Conservation (phyloP, 140 eudicot species). For the Artemisia princeps region DNA sequence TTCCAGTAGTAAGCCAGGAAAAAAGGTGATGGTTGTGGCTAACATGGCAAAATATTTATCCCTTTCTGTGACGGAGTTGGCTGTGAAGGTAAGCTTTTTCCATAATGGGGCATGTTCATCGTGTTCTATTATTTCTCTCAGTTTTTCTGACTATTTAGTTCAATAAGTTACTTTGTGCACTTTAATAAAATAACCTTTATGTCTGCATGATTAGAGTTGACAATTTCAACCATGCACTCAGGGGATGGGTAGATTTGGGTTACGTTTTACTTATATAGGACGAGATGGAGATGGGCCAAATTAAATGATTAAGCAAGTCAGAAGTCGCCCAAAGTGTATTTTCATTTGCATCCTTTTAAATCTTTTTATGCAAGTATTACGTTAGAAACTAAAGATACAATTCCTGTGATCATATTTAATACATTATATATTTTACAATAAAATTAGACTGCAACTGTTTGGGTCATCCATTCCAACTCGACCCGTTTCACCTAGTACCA, state of each 20-base stretch:
- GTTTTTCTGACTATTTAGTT: background rate
- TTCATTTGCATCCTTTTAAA: background rate
- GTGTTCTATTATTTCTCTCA: background rate
- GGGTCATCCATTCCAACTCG: too few species aligned
- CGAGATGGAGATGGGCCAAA: background rate
- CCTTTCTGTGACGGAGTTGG: conserved; percentile 52
- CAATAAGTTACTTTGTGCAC: too few species aligned
- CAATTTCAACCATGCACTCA: background rate
- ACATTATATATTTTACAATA: background rate
- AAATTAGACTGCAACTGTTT: too few species aligned
- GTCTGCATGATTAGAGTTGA: background rate
- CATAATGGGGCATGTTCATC: background rate
- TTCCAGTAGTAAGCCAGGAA: conserved; percentile 43
- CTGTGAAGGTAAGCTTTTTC: conserved; percentile 46
- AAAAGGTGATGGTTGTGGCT: conserved; percentile 68
- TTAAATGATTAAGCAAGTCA: background rate
- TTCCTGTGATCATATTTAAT: background rate
- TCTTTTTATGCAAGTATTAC: background rate
- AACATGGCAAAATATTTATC: conserved; percentile 73
- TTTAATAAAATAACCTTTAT: background rate
- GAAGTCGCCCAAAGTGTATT: background rate
- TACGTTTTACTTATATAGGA: background rate
- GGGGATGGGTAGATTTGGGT: background rate
- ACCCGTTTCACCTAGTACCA: too few species aligned
- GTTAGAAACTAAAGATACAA: background rate